These are phyloP conservation scores for Cenchrus purpureus DNA, from an alignment of 176 grass and related monocot species.

Conservation along the genomic window DNA sequence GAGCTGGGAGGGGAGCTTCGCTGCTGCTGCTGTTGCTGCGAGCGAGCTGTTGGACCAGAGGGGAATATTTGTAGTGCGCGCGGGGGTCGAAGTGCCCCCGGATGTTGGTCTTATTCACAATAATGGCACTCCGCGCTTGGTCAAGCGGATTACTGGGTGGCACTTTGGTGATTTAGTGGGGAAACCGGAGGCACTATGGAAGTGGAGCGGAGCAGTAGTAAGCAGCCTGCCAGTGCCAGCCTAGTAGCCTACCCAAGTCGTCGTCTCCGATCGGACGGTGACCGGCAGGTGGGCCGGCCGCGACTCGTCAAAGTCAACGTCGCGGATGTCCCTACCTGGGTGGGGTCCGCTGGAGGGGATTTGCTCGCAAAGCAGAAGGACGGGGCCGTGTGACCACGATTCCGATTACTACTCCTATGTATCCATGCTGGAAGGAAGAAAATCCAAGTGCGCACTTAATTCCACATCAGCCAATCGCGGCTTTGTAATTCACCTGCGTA, in stretches of 20 bases:
- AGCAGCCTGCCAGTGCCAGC: neutral
- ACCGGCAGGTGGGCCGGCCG: neutral
- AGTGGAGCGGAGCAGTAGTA: constrained; percentile 21
- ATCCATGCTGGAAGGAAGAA: too few relatives aligned
- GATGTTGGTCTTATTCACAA: constrained; percentile 3
- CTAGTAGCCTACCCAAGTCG: neutral
- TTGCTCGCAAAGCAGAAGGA: neutral
- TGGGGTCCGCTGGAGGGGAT: neutral
- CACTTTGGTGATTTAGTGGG: neutral
- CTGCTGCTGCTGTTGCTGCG: neutral
- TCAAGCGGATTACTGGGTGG: neutral
- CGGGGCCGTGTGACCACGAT: too few relatives aligned
- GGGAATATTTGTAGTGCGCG: constrained; percentile 56
- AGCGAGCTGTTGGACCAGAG: neutral
- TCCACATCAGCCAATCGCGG: constrained; percentile 21
- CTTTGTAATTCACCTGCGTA: too few relatives aligned
- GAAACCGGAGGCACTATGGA: neutral
- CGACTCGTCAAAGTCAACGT: constrained; percentile 40
- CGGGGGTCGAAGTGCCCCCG: neutral
- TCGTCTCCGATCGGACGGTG: neutral
- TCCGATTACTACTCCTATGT: too few relatives aligned
- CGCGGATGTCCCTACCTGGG: neutral
- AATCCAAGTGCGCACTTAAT: neutral
- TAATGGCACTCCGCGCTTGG: neutral
- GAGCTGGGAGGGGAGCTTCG: neutral